phyloP scores from a whole-genome alignment of 2,329 filamentous ascomycete species.

The Colletotrichum orchidophilum region DNA sequence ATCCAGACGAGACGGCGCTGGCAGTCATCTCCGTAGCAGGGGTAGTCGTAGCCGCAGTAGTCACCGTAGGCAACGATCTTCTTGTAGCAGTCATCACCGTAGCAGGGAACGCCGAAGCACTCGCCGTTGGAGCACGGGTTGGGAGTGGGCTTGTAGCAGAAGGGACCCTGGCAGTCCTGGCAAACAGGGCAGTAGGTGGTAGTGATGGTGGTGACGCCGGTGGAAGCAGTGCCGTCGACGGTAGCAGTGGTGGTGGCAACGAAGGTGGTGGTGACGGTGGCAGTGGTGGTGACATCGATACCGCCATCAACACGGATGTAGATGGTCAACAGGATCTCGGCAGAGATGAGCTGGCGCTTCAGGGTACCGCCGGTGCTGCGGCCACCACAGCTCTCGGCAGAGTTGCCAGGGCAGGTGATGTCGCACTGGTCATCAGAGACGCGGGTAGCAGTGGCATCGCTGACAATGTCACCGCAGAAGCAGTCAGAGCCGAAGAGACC shows the following conservation, averaged over 20 bases:
- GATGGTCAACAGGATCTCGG: conserved; percentile 25
- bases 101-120: conserved; percentile 28
- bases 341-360: conserved; percentile 19
- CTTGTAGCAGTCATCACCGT: conserved; percentile 37
- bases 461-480: conserved; percentile 37
- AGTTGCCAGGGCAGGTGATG: conserved; percentile 51
- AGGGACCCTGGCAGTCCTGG: conserved; percentile 23
- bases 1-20: conserved; percentile 33
- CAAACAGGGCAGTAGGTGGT: conserved; percentile 22
- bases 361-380: conserved; percentile 22
- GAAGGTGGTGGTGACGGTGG: conserved; percentile 14
- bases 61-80: conserved; percentile 47
- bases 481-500: conserved; percentile 33
- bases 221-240: conserved; percentile 2
- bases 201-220: conserved; percentile 6
- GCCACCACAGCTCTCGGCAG: conserved; percentile 53
- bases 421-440: conserved; percentile 42
- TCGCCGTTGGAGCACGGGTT: conserved; percentile 3
- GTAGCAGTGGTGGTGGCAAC: conserved; percentile 5
- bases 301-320: conserved; percentile 5
- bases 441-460: conserved; percentile 22
- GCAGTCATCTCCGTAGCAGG: conserved; percentile 39
- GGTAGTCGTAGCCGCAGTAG: conserved; percentile 42
- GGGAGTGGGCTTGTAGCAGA: conserved; percentile 12
- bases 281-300: neutral